A percentile compares a stretch with the other conserved stretches of the same genome.
Conservation (phyloP, 78 protist genomes). For the Cavenderia fasciculata region DNA sequence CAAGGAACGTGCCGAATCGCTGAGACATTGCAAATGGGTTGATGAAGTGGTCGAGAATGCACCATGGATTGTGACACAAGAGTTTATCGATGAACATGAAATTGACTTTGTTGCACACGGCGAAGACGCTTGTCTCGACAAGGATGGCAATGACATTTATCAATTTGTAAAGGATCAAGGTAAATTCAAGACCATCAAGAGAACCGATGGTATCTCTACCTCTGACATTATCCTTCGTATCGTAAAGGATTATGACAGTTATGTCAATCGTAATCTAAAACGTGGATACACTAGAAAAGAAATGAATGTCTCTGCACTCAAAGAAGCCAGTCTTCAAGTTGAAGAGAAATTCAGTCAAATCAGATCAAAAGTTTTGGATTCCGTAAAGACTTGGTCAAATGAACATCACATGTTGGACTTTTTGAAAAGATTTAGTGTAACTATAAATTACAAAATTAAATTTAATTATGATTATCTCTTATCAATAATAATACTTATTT, state of each 20-base stretch:
- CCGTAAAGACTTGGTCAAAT: conserved; percentile 27
- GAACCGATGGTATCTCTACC: conserved; percentile 86
- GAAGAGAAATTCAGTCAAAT: conserved; percentile 61
- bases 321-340: conserved; percentile 50
- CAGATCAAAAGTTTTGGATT: conserved; percentile 1
- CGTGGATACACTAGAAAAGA: conserved; percentile 86
- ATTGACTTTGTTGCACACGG: conserved; percentile 88
- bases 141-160: conserved; percentile 83
- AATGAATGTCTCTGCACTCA: conserved; percentile 80
- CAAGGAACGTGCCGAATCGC: conserved; percentile 81
- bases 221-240: conserved; percentile 83
- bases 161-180: conserved; percentile 81
- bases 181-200: conserved; percentile 75
- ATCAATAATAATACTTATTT: no score
- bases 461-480: background rate
- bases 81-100: conserved; percentile 79
- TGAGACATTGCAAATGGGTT: conserved; percentile 87
- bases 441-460: background rate
- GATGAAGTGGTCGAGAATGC: conserved; percentile 87
- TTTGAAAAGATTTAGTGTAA: conserved; percentile 11
- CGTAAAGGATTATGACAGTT: conserved; percentile 77
- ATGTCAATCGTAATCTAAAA: conserved; percentile 79
- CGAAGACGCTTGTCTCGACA: conserved; percentile 77
- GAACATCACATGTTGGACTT: conserved; percentile 7
- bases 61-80: conserved; percentile 87